Percentiles rank a stretch among this genome's conserved stretches.
Evolutionary conservation across 106 monocot species (phyloP).

Genomic region (Dioscorea zingiberensis): DNA sequence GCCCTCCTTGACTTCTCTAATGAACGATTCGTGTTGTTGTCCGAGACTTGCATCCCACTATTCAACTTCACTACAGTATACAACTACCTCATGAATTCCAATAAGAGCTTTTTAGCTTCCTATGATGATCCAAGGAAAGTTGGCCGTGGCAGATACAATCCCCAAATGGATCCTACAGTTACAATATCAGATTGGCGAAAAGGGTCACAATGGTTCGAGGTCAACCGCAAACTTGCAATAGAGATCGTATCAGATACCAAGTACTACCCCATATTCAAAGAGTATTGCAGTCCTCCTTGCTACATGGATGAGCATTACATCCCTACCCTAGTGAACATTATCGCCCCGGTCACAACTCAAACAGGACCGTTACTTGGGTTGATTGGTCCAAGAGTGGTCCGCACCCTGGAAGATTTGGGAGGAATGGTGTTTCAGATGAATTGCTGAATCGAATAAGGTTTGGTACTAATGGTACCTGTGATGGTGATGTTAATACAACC

Average conservation of each 20-base stretch:
- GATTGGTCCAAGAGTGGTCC: constrained; percentile 28
- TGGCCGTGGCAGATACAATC: constrained; percentile 23
- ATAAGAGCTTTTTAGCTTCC: constrained; percentile 12
- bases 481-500: neutral
- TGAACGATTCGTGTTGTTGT: constrained; percentile 22
- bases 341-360: constrained; percentile 10
- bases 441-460: constrained; percentile 1
- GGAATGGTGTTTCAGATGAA: neutral
- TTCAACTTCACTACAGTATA: constrained; percentile 27
- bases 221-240: constrained; percentile 10
- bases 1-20: constrained; percentile 18
- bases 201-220: constrained; percentile 33
- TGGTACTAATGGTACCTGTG: neutral
- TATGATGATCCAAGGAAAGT: constrained; percentile 14
- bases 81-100: constrained; percentile 15
- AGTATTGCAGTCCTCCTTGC: constrained; percentile 21
- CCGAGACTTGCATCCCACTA: constrained; percentile 32
- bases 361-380: constrained; percentile 27
- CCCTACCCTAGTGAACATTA: constrained; percentile 20
- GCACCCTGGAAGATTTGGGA: constrained; percentile 12
- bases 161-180: constrained; percentile 9
- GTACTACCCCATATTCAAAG: constrained; percentile 19
- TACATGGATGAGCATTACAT: constrained; percentile 31
- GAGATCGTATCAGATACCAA: constrained; percentile 9
- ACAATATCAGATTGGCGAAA: constrained; percentile 24